These are phyloP conservation scores for Metrosideros polymorpha DNA, from an alignment of 441 rosid genomes.

Conservation along the genomic window DNA sequence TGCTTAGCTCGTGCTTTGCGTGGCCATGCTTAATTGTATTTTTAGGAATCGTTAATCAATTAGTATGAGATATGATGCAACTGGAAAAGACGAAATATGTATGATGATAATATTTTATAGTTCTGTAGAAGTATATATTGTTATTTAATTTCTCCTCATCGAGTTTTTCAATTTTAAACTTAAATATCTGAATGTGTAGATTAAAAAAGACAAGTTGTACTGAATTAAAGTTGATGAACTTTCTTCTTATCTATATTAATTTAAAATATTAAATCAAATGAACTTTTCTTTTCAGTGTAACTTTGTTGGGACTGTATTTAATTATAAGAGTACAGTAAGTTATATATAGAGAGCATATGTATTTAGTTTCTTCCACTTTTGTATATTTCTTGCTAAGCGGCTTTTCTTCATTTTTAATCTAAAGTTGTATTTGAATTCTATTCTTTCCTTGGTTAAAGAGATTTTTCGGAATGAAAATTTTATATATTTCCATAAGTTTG, in stretches of 20 bases:
- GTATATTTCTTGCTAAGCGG: neutral
- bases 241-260: neutral
- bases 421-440: neutral
- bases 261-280: neutral
- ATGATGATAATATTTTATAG: neutral
- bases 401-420: neutral
- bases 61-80: too few species aligned
- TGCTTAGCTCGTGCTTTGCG: too few species aligned
- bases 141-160: neutral
- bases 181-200: neutral
- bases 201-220: neutral
- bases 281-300: neutral
- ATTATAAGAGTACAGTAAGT: neutral
- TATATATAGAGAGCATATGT: neutral
- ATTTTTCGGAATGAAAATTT: neutral
- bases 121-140: neutral
- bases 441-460: neutral
- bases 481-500: neutral
- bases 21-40: too few species aligned
- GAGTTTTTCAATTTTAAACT: neutral
- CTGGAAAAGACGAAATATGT: too few species aligned
- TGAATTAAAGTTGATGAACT: neutral
- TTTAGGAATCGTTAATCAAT: too few species aligned
- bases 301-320: neutral
- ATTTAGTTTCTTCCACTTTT: neutral